A percentile compares a stretch with the other conserved stretches of the same genome.
Conservation (phyloP, 108 stramenopile species). For the Skeletonema costatum region DNA sequence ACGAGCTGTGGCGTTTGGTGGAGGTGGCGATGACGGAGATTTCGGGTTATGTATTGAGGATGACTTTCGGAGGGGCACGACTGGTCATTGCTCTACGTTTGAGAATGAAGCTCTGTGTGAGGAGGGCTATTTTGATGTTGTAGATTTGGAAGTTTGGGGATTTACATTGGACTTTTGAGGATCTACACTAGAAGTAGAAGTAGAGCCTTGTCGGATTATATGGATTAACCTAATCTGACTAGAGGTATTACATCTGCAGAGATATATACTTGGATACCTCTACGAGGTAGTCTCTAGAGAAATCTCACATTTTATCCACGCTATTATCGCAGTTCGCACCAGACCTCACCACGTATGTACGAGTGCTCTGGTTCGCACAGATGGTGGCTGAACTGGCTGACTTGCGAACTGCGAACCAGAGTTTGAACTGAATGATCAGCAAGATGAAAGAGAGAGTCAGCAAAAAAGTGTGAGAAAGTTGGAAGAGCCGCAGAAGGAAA, state of each 20-base stretch:
- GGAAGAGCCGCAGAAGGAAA: too few relatives aligned
- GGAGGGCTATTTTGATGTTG: constrained; percentile 65
- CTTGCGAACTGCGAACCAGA: too few relatives aligned
- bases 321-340: too few relatives aligned
- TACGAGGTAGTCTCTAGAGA: neutral
- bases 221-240: neutral
- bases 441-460: too few relatives aligned
- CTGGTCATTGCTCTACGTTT: constrained; percentile 88
- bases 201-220: neutral
- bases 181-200: too few relatives aligned
- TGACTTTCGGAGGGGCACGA: constrained; percentile 83
- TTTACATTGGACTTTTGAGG: constrained; percentile 52
- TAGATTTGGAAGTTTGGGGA: constrained; percentile 80
- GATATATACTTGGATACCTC: too few relatives aligned
- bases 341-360: too few relatives aligned
- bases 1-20: constrained; percentile 83
- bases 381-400: too few relatives aligned
- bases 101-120: constrained; percentile 79
- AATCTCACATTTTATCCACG: too few relatives aligned
- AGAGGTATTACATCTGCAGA: neutral
- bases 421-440: too few relatives aligned
- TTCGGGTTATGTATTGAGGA: constrained; percentile 88
- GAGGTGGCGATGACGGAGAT: constrained; percentile 84
- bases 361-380: too few relatives aligned
- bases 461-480: too few relatives aligned